These are phyloP conservation scores for Jamesozyma spencerorum DNA, from an alignment of 805 yeast species.

Conservation along the genomic window DNA sequence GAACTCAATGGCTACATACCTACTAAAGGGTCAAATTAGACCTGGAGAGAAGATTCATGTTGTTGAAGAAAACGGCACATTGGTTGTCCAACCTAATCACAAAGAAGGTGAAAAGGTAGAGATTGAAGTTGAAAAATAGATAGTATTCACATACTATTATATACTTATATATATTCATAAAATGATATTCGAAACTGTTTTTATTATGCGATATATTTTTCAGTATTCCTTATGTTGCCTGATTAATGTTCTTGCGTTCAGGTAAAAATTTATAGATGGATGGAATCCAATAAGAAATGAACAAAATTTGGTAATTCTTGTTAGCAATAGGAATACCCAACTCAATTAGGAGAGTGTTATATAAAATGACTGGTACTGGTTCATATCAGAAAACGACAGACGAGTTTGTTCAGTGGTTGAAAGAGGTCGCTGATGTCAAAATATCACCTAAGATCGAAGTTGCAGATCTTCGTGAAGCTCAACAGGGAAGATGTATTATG, in stretches of 20 bases:
- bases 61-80: constrained; percentile 35
- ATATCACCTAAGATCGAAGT: constrained; percentile 51
- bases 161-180: not conserved
- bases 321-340: too few species aligned
- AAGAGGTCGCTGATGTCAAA: constrained; percentile 30
- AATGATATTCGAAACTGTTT: not conserved
- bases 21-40: constrained; percentile 72
- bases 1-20: constrained; percentile 74
- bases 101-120: constrained; percentile 26
- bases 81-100: constrained; percentile 41
- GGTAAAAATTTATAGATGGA: not conserved
- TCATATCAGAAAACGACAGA: constrained; percentile 30
- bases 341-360: not conserved
- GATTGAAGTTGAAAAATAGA: constrained; percentile 14
- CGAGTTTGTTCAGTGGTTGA: constrained; percentile 39
- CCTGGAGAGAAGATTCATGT: constrained; percentile 48
- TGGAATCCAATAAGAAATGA: too few species aligned
- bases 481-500: constrained; percentile 72
- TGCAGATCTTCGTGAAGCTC: constrained; percentile 45
- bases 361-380: constrained; percentile 6
- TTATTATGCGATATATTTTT: not conserved
- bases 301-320: too few species aligned
- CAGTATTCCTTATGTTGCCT: too few species aligned
- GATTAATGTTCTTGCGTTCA: not conserved
- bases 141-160: constrained; percentile 3